These are phyloP conservation scores for Seiridium unicorne DNA, from an alignment of 2,329 filamentous ascomycete genomes.

Conservation along the genomic window DNA sequence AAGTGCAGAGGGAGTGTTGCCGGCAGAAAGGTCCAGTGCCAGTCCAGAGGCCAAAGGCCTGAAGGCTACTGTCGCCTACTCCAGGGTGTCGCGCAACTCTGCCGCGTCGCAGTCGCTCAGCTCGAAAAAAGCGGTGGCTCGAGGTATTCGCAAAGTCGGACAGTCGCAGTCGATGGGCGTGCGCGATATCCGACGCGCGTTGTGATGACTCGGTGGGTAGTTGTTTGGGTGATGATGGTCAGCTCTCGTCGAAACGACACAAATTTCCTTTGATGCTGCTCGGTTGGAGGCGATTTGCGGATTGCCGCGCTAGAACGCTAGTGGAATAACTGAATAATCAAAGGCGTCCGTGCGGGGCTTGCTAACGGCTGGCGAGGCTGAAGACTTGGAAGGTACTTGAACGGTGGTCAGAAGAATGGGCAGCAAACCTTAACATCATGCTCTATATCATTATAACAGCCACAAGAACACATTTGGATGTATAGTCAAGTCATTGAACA, in stretches of 20 bases:
- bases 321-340: no score
- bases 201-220: conserved; percentile 34
- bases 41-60: conserved; percentile 35
- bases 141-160: conserved; percentile 29
- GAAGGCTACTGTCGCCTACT: conserved; percentile 29
- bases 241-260: not conserved
- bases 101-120: conserved; percentile 15
- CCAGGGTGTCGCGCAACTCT: conserved; percentile 21
- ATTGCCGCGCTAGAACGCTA: no score
- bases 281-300: not conserved
- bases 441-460: no score
- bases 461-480: no score
- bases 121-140: conserved; percentile 13
- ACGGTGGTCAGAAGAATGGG: no score
- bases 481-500: no score
- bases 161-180: conserved; percentile 26
- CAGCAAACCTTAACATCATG: no score
- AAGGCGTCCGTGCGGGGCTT: no score
- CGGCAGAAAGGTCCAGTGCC: conserved; percentile 17
- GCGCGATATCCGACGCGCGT: conserved; percentile 53
- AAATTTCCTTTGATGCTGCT: not conserved
- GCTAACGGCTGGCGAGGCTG: not conserved
- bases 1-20: conserved; percentile 1
- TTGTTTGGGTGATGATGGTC: not conserved
- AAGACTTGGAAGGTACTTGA: not conserved